Base-by-base conservation (phyloP, 768 basidiomycete genomes). In the Nidularia sp. region DNA sequence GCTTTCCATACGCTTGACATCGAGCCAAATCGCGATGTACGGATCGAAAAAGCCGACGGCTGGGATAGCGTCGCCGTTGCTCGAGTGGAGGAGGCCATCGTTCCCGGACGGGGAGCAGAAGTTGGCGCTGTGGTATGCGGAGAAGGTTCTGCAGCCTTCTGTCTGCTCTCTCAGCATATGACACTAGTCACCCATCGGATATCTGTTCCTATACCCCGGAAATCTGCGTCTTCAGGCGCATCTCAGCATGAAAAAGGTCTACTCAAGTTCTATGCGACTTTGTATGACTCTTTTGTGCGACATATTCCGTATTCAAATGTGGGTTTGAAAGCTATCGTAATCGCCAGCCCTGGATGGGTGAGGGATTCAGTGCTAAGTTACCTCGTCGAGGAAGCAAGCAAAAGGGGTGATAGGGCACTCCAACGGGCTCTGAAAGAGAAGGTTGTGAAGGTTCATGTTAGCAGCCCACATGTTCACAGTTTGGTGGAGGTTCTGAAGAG, bases 341-440 rank as follows among this genome's bases (percentile, higher is more conserved):
- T 99, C 62, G 97, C 97, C 4, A 94, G 91, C 58, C 97, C 97
- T 6, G 97, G 97, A 0, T 99, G 98, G 86, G 87, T 94, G 5
- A 80, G 89, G 61, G 97, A 99, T 59, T 75, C 87, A 0, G 89
- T 98, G 5, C 85, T 84, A 62, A 88, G 92, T 52, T 88, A 85
- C 66, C 81, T 98, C 66, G 73, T 93, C 57, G 76, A 79, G 10
- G 93, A 98, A 69, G 93, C 97, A 0, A 77, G 77, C 5, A 78
- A 76, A 52, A 84, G 88, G 49, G 84, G 84, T 4, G 95, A 98
- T 68, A 98, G 97, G 66, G 60, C 78, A 0, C 66, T 99, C n/a
- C 73, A 90, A 34, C 79, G 80, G 53, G 85, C 87, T 0, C 58
- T 86, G 58, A 84, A 86, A 51, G 85, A 89, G 54, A 98, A 97